A percentile compares a stretch with the other conserved stretches of the same genome.
phyloP scores from a whole-genome alignment of 768 basidiomycete genomes.

The Tephrocybe sp. region DNA sequence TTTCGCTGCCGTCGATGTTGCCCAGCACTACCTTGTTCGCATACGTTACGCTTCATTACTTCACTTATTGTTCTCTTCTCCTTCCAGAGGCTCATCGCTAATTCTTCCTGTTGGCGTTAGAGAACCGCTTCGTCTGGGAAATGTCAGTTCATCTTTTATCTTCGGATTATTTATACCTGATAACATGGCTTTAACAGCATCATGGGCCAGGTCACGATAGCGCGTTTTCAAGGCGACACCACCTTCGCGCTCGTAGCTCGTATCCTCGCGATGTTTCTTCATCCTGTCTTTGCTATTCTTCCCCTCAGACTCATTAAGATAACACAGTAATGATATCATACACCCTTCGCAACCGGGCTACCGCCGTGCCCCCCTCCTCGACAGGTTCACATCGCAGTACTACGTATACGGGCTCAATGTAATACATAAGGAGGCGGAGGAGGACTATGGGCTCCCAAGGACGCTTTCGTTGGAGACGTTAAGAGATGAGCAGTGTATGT shows the following conservation, averaged over 20 bases:
- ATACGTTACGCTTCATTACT: constrained; percentile 58
- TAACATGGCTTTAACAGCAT: constrained; percentile 39
- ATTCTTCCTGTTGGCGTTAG: constrained; percentile 32
- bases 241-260: constrained; percentile 63
- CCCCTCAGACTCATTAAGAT: neutral
- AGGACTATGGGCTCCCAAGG: constrained; percentile 72
- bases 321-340: constrained; percentile 73
- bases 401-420: constrained; percentile 70
- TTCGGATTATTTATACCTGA: neutral
- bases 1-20: constrained; percentile 62
- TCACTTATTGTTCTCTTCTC: too few species aligned
- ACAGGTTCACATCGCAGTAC: constrained; percentile 45
- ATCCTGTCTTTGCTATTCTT: constrained; percentile 18
- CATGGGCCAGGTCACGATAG: constrained; percentile 73
- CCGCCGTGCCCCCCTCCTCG: constrained; percentile 67
- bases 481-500: constrained; percentile 79
- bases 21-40: constrained; percentile 55
- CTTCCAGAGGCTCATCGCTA: too few species aligned
- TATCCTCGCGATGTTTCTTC: constrained; percentile 63
- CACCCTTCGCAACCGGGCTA: constrained; percentile 68
- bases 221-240: constrained; percentile 77
- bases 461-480: constrained; percentile 72
- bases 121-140: constrained; percentile 68
- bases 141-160: constrained; percentile 40
- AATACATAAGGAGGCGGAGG: constrained; percentile 68